Evolutionary conservation across 2,329 filamentous ascomycete genomes (phyloP), one percentile per base, ranked within the genome.

Genomic region (Penicillium olsonii): DNA sequence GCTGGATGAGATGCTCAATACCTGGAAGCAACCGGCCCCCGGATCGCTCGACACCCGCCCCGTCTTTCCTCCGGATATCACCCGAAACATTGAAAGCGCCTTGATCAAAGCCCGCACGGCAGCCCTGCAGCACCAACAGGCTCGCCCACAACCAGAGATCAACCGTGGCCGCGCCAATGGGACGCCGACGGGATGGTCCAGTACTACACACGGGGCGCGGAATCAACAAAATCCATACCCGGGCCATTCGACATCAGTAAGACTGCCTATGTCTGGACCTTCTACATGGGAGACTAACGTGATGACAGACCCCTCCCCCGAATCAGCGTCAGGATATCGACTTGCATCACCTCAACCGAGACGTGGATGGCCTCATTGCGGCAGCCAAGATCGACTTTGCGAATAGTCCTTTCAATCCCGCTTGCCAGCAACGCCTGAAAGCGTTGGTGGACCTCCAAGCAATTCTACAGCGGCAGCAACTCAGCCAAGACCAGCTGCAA

Each of bases 1-100:
- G 71, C 88, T 99, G 83, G 94, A 97, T 68, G 92, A 95, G 71
- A 92, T 99, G 87, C 79, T 99, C 61, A 91, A 89, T 72, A 99
- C 94, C 1, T 99, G 94, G 94, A 97, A 96, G 72, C 90, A 96
- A 64, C 90, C 94, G 2, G 91, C 97, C 12, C 91, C 92, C 2
- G 94, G 92, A 41, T 96, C 94, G 12, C 84, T 95, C 68, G 92
- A 96, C 64, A 87, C 87, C n/a, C 84, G 90, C 54, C 92, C 94
- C 7, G 92, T 99, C 43, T 99, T 99, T 67, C 84, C 90, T 22
- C 81, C 84, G 33, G 91, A 97, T 49, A 84, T 92, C 50, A 95
- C 92, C 37, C 84, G 88, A 44, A 89, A 90, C 37, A 97, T 99
- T 60, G 94, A 99, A 71, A 95, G 90, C 71, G 92, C 92, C 42